phyloP scores from a whole-genome alignment of 352 stramenopile genomes.

The Phytophthora parvispora region DNA sequence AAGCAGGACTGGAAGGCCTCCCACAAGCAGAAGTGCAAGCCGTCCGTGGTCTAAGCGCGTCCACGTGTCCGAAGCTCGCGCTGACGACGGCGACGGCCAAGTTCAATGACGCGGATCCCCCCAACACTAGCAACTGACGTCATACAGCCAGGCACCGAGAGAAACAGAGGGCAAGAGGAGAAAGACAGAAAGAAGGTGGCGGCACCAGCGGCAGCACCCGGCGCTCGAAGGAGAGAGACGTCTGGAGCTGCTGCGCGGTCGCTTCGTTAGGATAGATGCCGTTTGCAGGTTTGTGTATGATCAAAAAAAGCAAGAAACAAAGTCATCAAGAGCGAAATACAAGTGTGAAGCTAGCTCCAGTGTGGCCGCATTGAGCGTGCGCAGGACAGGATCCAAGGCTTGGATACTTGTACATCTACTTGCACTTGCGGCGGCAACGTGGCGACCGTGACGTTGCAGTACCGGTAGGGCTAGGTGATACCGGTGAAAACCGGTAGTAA shows the following conservation, averaged over 20 bases:
- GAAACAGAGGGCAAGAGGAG: conserved; percentile 17
- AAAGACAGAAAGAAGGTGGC: conserved; percentile 28
- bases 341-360: conserved; percentile 16
- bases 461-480: neutral
- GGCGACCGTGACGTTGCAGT: neutral
- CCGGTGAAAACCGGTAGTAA: neutral
- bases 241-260: conserved; percentile 22
- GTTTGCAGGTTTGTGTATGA: conserved; percentile 43
- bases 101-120: conserved; percentile 7
- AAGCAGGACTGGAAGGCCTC: conserved; percentile 90
- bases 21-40: conserved; percentile 91
- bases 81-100: conserved; percentile 24
- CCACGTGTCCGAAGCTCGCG: conserved; percentile 26
- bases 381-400: neutral
- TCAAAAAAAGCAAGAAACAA: conserved; percentile 35
- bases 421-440: neutral
- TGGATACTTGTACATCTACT: neutral
- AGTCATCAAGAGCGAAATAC: conserved; percentile 24
- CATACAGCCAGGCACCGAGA: conserved; percentile 24
- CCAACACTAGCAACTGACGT: conserved; percentile 26
- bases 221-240: conserved; percentile 28
- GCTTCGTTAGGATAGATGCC: conserved; percentile 51
- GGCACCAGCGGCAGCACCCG: conserved; percentile 19
- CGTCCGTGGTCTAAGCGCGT: conserved; percentile 42
- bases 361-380: neutral